Evolutionary conservation across 164 flowering plant species (phyloP), one percentile per base, ranked within the genome.

Genomic region (Kalanchoe fedtschenkoi): DNA sequence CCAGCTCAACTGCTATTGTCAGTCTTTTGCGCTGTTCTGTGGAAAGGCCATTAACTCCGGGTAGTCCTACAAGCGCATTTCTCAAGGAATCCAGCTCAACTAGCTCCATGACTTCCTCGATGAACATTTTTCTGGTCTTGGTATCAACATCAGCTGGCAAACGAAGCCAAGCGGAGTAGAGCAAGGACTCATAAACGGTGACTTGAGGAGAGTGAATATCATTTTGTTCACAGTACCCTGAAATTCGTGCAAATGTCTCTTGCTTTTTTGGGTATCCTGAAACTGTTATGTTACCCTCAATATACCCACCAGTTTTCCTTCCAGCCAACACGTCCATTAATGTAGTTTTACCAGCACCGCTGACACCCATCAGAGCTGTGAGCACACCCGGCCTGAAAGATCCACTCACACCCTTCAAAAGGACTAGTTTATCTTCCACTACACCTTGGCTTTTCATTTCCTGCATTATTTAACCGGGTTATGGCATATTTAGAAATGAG

Each of bases 281-380:
- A 62, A 83, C 70, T 26, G 22, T 76, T 22, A 83, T 77, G 44
- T 42, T 58, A 22, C 88, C 88, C 0, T 77, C 79, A 19, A 81
- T 76, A 59, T 79, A 79, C 29, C 88, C 88, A 32, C 88, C 83
- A 7, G 85, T 81, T 66, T 83, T 83, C 61, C 88, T 71, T 19
- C 85, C 88, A 14, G 85, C 79, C 46, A 84, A 67, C 26, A 84
- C 89, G 66, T 84, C 89, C 83, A 84, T 78, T 53, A 84, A 63
- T 19, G 89, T 84, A 5, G 89, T 84, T 65, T 84, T 84, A 26
- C 89, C 89, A 44, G 89, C 89, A 51, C 89, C 89, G 39, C 86
- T 84, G 21, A 80, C 86, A 30, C 89, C 89, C 89, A 84, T 84
- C 5, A 84, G 66, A 57, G 89, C 86, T 28, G 89, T 84, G 17